Base-by-base conservation (phyloP, 768 basidiomycete genomes). In the Pleurotus citrinopileatus region DNA sequence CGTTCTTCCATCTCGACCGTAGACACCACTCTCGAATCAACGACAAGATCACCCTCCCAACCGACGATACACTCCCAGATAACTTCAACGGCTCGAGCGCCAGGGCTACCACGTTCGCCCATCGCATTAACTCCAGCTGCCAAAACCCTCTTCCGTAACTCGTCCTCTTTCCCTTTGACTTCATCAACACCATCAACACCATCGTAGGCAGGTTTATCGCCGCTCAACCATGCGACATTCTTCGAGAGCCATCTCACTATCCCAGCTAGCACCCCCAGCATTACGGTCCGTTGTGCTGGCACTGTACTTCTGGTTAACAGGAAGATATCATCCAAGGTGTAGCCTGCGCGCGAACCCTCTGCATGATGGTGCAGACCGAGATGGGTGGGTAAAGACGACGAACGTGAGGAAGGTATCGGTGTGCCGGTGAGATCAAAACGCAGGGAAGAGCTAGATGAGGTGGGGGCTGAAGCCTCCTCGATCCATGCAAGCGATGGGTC, bases 291-390 rank as follows among this genome's bases (percentile, higher is more conserved):
- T 64, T 98, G 94, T 4, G 89, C 86, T 10, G 86, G 83, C 0
- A 94, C 87, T 2, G 86, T 92, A 0, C 91, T 94, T 34, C 91
- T 74, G 3, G 85, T 82, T 7, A 95, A 76, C 36, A 89, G 70
- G 42, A 95, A 86, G 3, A 96, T 75, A 56, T 96, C 94, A 40
- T 91, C 86, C 1, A 96, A 72, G 0, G 91, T 94, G 68, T 97
- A 97, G 0, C 94, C 94, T 0, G 94, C 94, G 54, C 78, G 82
- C 27, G 74, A 70, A 1, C 86, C 80, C 53, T 91, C 85, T 0
- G 93, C 87, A 63, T 96, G 94, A 64, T 97, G 94, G 67, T 98
- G 94, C 2, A 96, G 74, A 3, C 94, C 94, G 4, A 93, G 78
- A 69, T 94, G 86, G 0, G 90, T 87, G 1, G 93, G 94, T 2